phyloP scores from a whole-genome alignment of 2,329 filamentous ascomycete genomes.

The Colletotrichum sp. region DNA sequence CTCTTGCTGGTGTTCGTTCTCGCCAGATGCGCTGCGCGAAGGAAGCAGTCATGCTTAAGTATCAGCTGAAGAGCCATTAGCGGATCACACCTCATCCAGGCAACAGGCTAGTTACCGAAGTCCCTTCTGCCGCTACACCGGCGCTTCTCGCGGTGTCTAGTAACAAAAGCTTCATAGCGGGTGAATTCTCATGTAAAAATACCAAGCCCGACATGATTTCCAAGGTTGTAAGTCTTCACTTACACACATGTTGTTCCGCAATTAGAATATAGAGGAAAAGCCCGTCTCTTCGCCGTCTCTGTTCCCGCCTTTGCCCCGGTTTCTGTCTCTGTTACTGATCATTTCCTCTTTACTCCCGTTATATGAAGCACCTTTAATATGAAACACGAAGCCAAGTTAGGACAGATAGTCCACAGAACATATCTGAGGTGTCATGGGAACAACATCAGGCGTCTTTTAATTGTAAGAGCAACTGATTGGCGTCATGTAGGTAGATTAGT shows the following conservation, averaged over 20 bases:
- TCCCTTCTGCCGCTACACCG: neutral
- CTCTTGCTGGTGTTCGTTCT: neutral
- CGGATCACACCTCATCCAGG: neutral
- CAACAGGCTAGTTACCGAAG: neutral
- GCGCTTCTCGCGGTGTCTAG: neutral
- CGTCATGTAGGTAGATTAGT: neutral
- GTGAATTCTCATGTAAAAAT: rapidly evolving
- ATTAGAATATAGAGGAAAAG: neutral
- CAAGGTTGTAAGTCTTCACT: rapidly evolving
- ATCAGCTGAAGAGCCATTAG: neutral
- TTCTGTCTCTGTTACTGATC: neutral
- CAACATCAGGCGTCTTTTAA: rapidly evolving
- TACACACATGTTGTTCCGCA: rapidly evolving
- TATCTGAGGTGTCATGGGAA: neutral
- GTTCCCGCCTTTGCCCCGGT: neutral
- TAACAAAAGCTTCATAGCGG: rapidly evolving
- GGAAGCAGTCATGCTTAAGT: neutral
- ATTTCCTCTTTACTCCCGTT: neutral
- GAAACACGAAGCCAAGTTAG: neutral
- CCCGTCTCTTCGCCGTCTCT: neutral
- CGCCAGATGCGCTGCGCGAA: neutral
- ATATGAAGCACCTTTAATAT: too few species aligned
- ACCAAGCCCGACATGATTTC: neutral
- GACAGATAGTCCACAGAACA: neutral
- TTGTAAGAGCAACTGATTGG: neutral